Conservation (phyloP, 1,284 basidiomycete genomes). For the Kalmanozyma brasiliensis region DNA sequence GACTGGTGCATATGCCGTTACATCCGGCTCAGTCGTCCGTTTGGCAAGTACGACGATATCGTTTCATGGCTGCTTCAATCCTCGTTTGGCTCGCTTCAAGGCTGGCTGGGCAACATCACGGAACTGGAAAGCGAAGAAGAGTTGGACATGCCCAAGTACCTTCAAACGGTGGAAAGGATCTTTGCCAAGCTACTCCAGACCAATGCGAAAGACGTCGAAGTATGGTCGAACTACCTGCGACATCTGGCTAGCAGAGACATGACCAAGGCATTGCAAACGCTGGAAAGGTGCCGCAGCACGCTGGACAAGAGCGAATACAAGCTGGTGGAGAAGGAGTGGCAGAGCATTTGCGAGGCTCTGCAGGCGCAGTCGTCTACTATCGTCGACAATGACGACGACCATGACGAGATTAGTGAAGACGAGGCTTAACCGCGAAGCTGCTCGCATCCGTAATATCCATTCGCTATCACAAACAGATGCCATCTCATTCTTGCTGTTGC, state of each 20-base stretch:
- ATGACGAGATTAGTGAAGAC: conserved; percentile 1
- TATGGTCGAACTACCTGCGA: conserved; percentile 28
- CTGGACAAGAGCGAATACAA: conserved; percentile 29
- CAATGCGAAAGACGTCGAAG: conserved; percentile 21
- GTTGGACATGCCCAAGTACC: conserved; percentile 14
- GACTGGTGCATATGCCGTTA: conserved; percentile 39
- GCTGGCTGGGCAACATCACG: conserved; percentile 23
- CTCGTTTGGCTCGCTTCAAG: conserved; percentile 22
- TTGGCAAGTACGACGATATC: conserved; percentile 20
- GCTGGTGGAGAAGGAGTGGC: conserved; percentile 36
- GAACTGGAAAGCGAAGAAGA: conserved; percentile 4
- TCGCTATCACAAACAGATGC: no score
- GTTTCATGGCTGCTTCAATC: conserved; percentile 35
- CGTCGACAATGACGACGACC: neutral
- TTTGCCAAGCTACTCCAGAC: conserved; percentile 30
- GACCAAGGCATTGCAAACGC: conserved; percentile 18
- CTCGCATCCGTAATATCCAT: no score
- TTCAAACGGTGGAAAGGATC: conserved; percentile 18
- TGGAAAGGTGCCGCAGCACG: conserved; percentile 14
- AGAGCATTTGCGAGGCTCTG: conserved; percentile 28
- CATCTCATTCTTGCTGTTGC: no score
- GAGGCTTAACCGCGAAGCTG: neutral
- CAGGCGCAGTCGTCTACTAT: neutral
- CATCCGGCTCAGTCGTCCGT: conserved; percentile 17
- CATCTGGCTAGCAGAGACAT: conserved; percentile 21